Percentiles rank a stretch among this genome's conserved stretches.
Conservation (phyloP, 2,329 filamentous ascomycete genomes). For the Colletotrichum zoysiae region DNA sequence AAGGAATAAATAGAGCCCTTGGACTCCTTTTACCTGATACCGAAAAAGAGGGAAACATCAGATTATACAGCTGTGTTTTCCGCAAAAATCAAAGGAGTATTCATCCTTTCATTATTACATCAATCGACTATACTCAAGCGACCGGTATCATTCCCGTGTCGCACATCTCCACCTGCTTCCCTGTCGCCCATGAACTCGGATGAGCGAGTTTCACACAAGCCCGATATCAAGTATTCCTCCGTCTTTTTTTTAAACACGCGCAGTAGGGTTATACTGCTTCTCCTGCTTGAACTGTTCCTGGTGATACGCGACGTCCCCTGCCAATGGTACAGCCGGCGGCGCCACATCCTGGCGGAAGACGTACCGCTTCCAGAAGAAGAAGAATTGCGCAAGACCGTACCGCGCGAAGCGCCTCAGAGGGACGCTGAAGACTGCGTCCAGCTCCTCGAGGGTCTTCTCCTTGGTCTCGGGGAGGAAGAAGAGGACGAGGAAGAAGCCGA, state of each 20-base stretch:
- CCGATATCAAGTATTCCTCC: no score
- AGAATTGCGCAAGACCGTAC: constrained; percentile 45
- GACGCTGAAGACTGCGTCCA: constrained; percentile 47
- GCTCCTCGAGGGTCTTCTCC: constrained; percentile 59
- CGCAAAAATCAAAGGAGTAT: no score
- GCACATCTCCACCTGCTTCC: background rate
- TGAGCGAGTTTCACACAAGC: background rate
- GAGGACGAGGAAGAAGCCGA: constrained; percentile 59
- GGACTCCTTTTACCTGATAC: no score
- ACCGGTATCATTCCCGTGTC: background rate
- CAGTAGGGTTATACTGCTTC: background rate
- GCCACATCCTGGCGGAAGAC: constrained; percentile 40
- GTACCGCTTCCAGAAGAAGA: constrained; percentile 45
- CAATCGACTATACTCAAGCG: background rate
- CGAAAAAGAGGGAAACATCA: no score
- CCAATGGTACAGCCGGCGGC: constrained; percentile 36
- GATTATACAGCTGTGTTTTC: no score
- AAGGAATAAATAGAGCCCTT: no score
- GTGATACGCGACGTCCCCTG: constrained; percentile 4
- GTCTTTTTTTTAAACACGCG: constrained; percentile 4
- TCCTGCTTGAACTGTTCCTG: background rate
- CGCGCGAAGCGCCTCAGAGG: constrained; percentile 20
- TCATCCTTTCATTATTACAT: background rate
- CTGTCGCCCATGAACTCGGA: background rate
- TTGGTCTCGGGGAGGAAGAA: constrained; percentile 60